Percentiles rank a stretch among this genome's conserved stretches.
phyloP scores from a whole-genome alignment of 2,329 filamentous ascomycete genomes.

The Colletotrichum sp. region DNA sequence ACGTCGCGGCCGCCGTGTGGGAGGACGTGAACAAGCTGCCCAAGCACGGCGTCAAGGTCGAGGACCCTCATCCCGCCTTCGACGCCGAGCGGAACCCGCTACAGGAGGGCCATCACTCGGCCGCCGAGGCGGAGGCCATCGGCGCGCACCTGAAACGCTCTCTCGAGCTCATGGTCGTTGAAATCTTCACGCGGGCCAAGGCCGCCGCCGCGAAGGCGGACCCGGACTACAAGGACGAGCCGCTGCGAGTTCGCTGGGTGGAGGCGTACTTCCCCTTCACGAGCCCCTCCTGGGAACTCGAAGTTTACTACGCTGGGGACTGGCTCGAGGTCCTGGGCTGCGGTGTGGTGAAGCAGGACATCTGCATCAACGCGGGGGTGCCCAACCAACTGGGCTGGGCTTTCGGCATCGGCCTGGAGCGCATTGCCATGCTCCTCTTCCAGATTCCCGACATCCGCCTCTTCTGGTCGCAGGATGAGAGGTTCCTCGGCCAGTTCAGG shows the following conservation, averaged over 20 bases:
- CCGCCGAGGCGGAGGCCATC: conserved; percentile 82
- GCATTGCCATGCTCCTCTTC: conserved; percentile 97
- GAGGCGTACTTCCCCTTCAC: conserved; percentile 99
- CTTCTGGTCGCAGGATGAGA: conserved; percentile 87
- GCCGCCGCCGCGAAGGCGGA: conserved; percentile 63
- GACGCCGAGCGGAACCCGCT: conserved; percentile 83
- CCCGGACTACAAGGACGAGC: conserved; percentile 63
- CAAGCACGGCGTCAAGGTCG: conserved; percentile 75
- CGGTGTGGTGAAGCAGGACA: conserved; percentile 83
- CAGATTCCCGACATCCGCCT: conserved; percentile 94
- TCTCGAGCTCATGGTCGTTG: conserved; percentile 86
- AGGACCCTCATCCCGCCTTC: conserved; percentile 81
- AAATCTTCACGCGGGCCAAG: conserved; percentile 83
- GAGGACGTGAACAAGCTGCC: conserved; percentile 75
- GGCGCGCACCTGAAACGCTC: conserved; percentile 86
- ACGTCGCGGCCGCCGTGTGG: conserved; percentile 70
- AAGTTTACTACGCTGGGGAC: conserved; percentile 91
- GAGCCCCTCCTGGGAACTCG: conserved; percentile 92
- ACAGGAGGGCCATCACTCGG: conserved; percentile 72
- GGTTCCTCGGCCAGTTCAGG: conserved; percentile 87
- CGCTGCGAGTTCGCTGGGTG: conserved; percentile 88
- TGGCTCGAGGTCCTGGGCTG: conserved; percentile 98
- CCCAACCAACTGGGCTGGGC: conserved; percentile 87
- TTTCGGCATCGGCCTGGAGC: conserved; percentile 91
- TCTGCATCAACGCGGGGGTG: conserved; percentile 79